Base-by-base conservation (phyloP, 106 monocot genomes). In the Platanthera guangdongensis region DNA sequence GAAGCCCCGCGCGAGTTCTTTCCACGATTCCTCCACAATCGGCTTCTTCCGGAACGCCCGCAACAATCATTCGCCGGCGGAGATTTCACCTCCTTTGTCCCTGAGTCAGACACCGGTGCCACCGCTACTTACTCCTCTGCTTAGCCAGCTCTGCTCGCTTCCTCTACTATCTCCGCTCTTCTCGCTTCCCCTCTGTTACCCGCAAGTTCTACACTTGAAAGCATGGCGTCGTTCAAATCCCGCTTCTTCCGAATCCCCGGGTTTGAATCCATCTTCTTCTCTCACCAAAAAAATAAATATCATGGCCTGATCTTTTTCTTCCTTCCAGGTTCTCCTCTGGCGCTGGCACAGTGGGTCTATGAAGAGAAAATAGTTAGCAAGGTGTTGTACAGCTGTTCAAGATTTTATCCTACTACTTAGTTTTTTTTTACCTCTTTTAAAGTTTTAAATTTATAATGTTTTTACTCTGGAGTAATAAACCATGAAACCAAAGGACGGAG, bases 161-260 rank as follows among this genome's bases (percentile, higher is more conserved):
- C 77, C 28, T 53, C 78, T 67, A 3, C 53, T n/a, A 13, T 8
- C 32, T 50, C 3, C 57, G 54, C 62, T 50, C 76, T 76, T 51
- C 73, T 78, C 19, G 78, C 79, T 30, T 79, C 88, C 14, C 57
- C 82, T 9, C 74, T 85, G 22, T n/a, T 85, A 8, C 75, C 88
- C 7, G 54, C 82, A 19, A 67, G 76, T 57, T 80, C 81, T 47
- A 39, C 85, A 6, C 72, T 85, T 8, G 85, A 88, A 8, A 70
- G 1, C 77, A 82, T 85, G 81, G 80, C 88, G 13, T 85, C 88
- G 14, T 80, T 80, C 78, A 83, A 80, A 28, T 85, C 88, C 12
- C n/a, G 88, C 78, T 88, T 78, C 85, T 83, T 80, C 70, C 88
- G 85, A 63, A 80, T 85, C 74, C 88, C 88, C 6, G 85, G 88